Evolutionary conservation across 768 basidiomycete genomes (phyloP).

Genomic region (Termitomyces bulborhizus): DNA sequence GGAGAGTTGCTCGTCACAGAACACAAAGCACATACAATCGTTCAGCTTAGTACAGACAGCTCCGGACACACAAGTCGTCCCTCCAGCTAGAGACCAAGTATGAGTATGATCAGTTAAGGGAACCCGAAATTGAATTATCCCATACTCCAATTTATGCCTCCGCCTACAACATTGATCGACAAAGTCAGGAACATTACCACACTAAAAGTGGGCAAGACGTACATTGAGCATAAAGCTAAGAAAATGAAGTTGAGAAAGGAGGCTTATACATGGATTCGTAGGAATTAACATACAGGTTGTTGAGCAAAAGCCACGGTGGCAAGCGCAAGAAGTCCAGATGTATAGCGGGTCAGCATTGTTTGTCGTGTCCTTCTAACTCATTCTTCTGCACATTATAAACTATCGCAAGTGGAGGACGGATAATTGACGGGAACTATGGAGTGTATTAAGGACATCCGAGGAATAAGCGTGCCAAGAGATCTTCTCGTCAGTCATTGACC

Average conservation of each 20-base stretch:
- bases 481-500: no score
- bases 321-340: constrained; percentile 7
- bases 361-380: not conserved
- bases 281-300: constrained; percentile 14
- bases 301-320: constrained; percentile 15
- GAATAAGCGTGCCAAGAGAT: not conserved
- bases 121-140: not conserved
- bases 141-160: constrained; percentile 20
- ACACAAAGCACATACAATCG: constrained; percentile 19
- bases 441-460: not conserved
- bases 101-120: not conserved
- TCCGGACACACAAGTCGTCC: constrained; percentile 30
- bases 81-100: constrained; percentile 16
- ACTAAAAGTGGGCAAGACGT: not conserved
- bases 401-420: not conserved
- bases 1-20: not conserved
- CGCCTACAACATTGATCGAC: constrained; percentile 9
- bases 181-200: not conserved
- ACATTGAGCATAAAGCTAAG: constrained; percentile 16
- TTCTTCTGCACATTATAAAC: not conserved
- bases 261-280: not conserved
- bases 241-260: not conserved
- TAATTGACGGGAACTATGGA: not conserved
- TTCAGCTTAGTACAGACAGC: constrained; percentile 26
- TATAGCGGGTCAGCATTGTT: constrained; percentile 13